phyloP scores from a whole-genome alignment of 148 eudicot species.

The Amaranthus hypochondriacus region DNA sequence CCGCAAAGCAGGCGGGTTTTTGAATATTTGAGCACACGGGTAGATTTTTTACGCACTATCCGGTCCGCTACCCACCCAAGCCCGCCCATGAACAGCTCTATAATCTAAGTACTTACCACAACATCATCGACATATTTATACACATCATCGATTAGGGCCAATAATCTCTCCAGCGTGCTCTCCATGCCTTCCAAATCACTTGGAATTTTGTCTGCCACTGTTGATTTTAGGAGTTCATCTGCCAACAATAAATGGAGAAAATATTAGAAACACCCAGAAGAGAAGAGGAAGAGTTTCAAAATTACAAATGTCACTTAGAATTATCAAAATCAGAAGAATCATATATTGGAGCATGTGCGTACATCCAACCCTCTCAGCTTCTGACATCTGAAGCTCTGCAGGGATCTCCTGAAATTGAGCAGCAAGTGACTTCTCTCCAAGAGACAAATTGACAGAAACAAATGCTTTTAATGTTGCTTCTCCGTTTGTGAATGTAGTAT shows the following conservation, averaged over 20 bases:
- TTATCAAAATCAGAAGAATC: not conserved
- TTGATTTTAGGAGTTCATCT: conserved; percentile 90
- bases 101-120: conserved; percentile 56
- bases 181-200: conserved; percentile 97
- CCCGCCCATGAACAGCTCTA: not conserved
- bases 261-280: not conserved
- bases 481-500: conserved; percentile 69
- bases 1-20: not conserved
- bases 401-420: conserved; percentile 95
- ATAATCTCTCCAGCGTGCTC: conserved; percentile 61
- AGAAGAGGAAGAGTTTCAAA: not conserved
- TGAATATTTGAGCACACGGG: too few species aligned
- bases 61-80: too few species aligned
- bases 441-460: conserved; percentile 65
- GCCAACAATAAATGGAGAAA: conserved; percentile 11
- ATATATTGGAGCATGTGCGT: conserved; percentile 28
- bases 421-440: conserved; percentile 89
- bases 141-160: conserved; percentile 72
- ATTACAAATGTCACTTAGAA: not conserved
- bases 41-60: too few species aligned
- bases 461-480: conserved; percentile 79
- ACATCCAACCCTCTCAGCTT: conserved; percentile 98
- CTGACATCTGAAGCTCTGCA: conserved; percentile 72
- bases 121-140: conserved; percentile 94
- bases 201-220: conserved; percentile 82